A percentile compares a stretch with the other conserved stretches of the same genome.
Evolutionary conservation across 805 yeast genomes (phyloP).

Genomic region (Pichia occidentalis): DNA sequence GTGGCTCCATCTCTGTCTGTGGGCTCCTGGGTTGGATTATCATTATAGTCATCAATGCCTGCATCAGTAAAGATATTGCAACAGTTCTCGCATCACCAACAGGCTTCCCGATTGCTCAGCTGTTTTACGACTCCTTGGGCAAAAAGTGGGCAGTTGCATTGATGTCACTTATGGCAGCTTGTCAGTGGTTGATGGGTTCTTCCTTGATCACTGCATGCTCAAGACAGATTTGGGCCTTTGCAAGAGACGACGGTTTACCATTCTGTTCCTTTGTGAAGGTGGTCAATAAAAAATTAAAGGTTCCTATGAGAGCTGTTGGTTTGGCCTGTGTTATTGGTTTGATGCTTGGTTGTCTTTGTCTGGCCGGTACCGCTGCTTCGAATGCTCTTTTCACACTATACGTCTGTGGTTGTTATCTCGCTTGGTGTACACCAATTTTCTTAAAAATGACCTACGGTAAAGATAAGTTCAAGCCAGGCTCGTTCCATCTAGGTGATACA

Average conservation of each 20-base stretch:
- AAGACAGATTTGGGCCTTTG: slow-evolving; percentile 48
- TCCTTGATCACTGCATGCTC: slow-evolving; percentile 42
- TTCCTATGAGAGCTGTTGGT: slow-evolving; percentile 39
- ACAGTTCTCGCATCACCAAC: slow-evolving; percentile 28
- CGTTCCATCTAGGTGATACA: slow-evolving; percentile 34
- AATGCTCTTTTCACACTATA: slow-evolving; percentile 42
- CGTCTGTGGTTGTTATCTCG: slow-evolving; percentile 38
- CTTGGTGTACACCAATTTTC: slow-evolving; percentile 40
- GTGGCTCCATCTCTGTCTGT: slow-evolving; percentile 39
- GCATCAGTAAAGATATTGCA: slow-evolving; percentile 29
- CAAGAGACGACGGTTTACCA: slow-evolving; percentile 48
- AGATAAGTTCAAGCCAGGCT: slow-evolving; percentile 37
- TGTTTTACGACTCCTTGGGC: slow-evolving; percentile 41
- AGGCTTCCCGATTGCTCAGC: slow-evolving; percentile 43
- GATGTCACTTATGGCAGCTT: slow-evolving; percentile 41
- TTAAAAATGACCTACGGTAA: slow-evolving; percentile 36
- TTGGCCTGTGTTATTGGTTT: slow-evolving; percentile 34
- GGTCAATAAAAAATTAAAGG: slow-evolving; percentile 35
- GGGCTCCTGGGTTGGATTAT: slow-evolving; percentile 38
- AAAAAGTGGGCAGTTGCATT: slow-evolving; percentile 44
- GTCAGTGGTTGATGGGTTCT: slow-evolving; percentile 43
- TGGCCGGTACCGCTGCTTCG: slow-evolving; percentile 38
- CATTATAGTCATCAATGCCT: slow-evolving; percentile 32
- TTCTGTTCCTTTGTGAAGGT: slow-evolving; percentile 35
- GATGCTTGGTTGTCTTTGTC: slow-evolving; percentile 35